Conservation (phyloP, 108 stramenopile species). For the Skeletonema grethae region DNA sequence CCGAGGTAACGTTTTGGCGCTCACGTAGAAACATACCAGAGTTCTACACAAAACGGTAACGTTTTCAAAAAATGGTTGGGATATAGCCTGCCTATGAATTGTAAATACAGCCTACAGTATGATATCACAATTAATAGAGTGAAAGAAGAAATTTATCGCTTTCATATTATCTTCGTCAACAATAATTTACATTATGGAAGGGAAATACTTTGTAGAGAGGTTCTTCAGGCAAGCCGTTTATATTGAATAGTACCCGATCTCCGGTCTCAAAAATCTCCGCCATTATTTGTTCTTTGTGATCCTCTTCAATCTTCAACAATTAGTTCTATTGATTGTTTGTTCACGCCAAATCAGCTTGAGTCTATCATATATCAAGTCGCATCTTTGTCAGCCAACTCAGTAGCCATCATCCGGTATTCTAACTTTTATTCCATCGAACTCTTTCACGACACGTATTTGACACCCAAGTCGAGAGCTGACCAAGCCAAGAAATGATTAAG, state of each 20-base stretch:
- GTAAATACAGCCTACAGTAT: too few relatives aligned
- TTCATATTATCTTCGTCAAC: too few relatives aligned
- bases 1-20: too few relatives aligned
- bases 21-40: too few relatives aligned
- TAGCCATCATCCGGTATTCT: slow-evolving; percentile 93
- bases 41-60: too few relatives aligned
- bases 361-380: not conserved
- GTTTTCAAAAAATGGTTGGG: too few relatives aligned
- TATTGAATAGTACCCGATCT: too few relatives aligned
- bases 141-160: too few relatives aligned
- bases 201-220: too few relatives aligned
- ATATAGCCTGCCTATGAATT: too few relatives aligned
- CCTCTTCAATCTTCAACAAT: not conserved
- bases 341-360: not conserved
- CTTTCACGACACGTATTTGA: slow-evolving; percentile 92
- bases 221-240: not conserved
- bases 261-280: not conserved
- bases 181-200: too few relatives aligned
- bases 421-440: slow-evolving; percentile 89
- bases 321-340: not conserved
- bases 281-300: not conserved
- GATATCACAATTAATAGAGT: too few relatives aligned
- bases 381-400: slow-evolving; percentile 20
- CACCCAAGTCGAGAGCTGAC: slow-evolving; percentile 92
- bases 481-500: not conserved